Percentiles rank a stretch among this genome's conserved stretches.
phyloP scores from a whole-genome alignment of 345 rosid species.

The sweet orange (Citrus sinensis) region DNA sequence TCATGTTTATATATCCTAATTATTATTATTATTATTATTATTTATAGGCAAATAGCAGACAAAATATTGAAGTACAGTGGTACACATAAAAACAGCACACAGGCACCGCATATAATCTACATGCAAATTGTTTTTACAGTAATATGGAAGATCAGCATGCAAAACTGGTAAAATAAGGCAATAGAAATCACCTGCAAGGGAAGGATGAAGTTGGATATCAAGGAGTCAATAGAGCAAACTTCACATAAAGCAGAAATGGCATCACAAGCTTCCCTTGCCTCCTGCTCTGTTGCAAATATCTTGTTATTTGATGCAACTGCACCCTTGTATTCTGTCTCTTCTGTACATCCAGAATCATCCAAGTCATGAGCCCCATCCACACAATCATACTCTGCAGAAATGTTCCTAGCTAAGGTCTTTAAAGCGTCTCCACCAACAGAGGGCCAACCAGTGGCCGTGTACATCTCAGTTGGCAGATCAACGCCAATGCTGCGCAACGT shows the following conservation, averaged over 20 bases:
- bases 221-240: constrained; percentile 85
- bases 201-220: constrained; percentile 93
- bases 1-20: not conserved
- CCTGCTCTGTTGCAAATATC: constrained; percentile 50
- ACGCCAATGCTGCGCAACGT: constrained; percentile 50
- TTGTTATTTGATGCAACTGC: constrained; percentile 49
- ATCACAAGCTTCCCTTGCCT: constrained; percentile 84
- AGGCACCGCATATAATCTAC: not conserved
- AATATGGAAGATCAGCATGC: not conserved
- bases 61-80: not conserved
- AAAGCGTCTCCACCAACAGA: constrained; percentile 75
- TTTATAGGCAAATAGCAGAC: not conserved
- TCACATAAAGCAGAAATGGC: constrained; percentile 91
- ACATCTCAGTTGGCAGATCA: constrained; percentile 49
- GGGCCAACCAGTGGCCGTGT: constrained; percentile 81
- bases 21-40: not conserved
- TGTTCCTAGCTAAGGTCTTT: constrained; percentile 74
- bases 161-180: constrained; percentile 5
- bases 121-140: not conserved
- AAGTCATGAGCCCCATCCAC: constrained; percentile 32
- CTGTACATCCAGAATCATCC: constrained; percentile 25
- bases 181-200: constrained; percentile 72
- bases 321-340: constrained; percentile 17
- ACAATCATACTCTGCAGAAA: constrained; percentile 65
- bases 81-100: not conserved